Evolutionary conservation across 768 basidiomycete genomes (phyloP).

Genomic region (Naganishia kalamii): DNA sequence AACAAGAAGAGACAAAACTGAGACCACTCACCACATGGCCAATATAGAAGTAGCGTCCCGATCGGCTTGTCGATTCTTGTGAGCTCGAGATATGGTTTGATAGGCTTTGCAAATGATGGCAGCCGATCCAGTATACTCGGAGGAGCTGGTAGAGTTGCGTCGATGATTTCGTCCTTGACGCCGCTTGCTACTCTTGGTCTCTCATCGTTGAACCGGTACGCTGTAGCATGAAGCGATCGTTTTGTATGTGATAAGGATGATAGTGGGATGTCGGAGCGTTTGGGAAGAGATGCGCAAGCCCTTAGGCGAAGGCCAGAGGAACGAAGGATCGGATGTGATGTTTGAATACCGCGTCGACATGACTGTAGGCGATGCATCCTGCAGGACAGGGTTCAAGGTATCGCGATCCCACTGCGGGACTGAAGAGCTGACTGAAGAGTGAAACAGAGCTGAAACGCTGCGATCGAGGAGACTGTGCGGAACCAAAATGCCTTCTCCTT

Average conservation of each 20-base stretch:
- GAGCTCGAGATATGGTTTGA: slow-evolving; percentile 70
- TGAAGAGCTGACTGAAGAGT: too few relatives aligned
- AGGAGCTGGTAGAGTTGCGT: neutral
- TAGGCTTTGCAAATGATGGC: slow-evolving; percentile 4
- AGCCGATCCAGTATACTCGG: slow-evolving; percentile 6
- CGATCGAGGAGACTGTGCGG: too few relatives aligned
- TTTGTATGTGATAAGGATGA: neutral
- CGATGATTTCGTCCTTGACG: neutral
- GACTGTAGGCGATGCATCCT: neutral
- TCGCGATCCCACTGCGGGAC: too few relatives aligned
- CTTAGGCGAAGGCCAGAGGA: neutral
- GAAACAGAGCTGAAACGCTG: too few relatives aligned
- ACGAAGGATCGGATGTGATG: neutral
- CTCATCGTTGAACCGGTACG: neutral
- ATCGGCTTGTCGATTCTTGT: slow-evolving; percentile 94
- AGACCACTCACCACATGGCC: slow-evolving; percentile 74
- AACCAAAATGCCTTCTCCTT: too few relatives aligned
- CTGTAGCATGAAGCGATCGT: neutral
- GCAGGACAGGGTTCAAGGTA: neutral
- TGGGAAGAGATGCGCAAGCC: neutral
- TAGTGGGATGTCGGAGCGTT: neutral
- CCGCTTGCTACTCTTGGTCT: neutral
- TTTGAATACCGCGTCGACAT: neutral
- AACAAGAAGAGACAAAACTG: neutral
- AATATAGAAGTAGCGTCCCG: slow-evolving; percentile 81